Evolutionary conservation across 2,329 filamentous ascomycete species (phyloP).

Genomic region (Epicoccum sorghinum): DNA sequence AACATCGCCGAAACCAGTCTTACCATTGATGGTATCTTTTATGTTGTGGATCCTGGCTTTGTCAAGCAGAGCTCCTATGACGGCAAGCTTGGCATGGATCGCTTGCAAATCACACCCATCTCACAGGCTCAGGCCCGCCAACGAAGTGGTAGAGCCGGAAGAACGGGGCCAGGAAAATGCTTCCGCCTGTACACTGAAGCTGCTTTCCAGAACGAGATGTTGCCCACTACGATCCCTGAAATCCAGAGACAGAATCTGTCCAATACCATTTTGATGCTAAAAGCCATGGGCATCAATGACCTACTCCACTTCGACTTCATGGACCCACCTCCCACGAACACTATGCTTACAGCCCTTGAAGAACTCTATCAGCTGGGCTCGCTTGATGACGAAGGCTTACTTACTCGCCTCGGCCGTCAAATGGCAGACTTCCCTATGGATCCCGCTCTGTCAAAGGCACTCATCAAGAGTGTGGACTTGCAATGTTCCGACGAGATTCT

Average conservation of each 20-base stretch:
- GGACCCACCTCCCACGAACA: conserved; percentile 97
- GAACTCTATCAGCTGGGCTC: conserved; percentile 92
- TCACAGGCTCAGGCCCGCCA: conserved; percentile 97
- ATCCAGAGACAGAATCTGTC: conserved; percentile 95
- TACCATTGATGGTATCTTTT: conserved; percentile 97
- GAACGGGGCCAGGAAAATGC: conserved; percentile 88
- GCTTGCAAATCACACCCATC: conserved; percentile 92
- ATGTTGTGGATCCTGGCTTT: conserved; percentile 95
- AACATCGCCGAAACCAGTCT: conserved; percentile 99
- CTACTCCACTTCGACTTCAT: conserved; percentile 98
- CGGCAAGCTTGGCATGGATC: conserved; percentile 97
- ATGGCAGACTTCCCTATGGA: conserved; percentile 99
- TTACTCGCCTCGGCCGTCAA: conserved; percentile 89
- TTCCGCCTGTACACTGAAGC: conserved; percentile 95
- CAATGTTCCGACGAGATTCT: conserved; percentile 93
- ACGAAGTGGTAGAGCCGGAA: conserved; percentile 86
- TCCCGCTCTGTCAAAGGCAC: conserved; percentile 84
- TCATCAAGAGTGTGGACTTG: conserved; percentile 86
- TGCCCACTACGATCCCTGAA: conserved; percentile 93
- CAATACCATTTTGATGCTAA: conserved; percentile 94
- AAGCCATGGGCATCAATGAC: conserved; percentile 99
- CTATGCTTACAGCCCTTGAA: conserved; percentile 94
- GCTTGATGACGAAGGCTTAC: conserved; percentile 90
- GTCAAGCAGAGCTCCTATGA: conserved; percentile 98
- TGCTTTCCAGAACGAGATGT: conserved; percentile 95